These are phyloP conservation scores for Diaporthe sp. DNA, from an alignment of 2,329 filamentous ascomycete genomes.

Conservation along the genomic window DNA sequence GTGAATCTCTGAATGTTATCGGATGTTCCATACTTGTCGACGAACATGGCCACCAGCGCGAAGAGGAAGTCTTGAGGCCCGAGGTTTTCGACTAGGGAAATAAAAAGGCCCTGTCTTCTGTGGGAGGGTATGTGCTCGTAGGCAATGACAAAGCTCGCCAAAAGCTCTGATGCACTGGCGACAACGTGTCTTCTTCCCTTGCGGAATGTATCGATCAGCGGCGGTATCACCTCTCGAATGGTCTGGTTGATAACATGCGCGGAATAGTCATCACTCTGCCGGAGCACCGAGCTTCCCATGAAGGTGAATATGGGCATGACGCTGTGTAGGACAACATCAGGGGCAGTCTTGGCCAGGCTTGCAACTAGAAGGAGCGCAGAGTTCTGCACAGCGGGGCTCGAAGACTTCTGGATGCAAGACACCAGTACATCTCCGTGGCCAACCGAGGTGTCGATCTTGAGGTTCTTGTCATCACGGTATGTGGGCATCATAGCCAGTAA, in stretches of 20 bases:
- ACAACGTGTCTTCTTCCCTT: constrained; percentile 83
- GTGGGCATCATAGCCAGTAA: constrained; percentile 86
- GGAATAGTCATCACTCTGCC: constrained; percentile 96
- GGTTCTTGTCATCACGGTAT: constrained; percentile 69
- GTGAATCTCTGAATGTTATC: constrained; percentile 81
- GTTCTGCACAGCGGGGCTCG: constrained; percentile 94
- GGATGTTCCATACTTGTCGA: constrained; percentile 87
- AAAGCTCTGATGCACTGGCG: constrained; percentile 84
- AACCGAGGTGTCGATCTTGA: constrained; percentile 79
- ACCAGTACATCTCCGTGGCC: constrained; percentile 92
- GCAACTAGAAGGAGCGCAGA: constrained; percentile 89
- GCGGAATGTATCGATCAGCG: constrained; percentile 85
- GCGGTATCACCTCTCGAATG: constrained; percentile 92
- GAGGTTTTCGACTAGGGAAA: constrained; percentile 85
- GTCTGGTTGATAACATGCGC: constrained; percentile 96
- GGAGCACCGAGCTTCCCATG: constrained; percentile 91
- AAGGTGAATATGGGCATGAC: constrained; percentile 99
- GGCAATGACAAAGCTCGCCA: constrained; percentile 95
- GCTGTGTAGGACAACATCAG: constrained; percentile 92
- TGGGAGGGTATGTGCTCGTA: constrained; percentile 96
- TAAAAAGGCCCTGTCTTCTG: constrained; percentile 83
- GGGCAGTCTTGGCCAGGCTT: constrained; percentile 85
- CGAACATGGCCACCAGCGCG: constrained; percentile 86
- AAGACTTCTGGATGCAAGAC: constrained; percentile 91
- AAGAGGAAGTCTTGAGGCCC: constrained; percentile 89